Evolutionary conservation across 2,329 filamentous ascomycete species (phyloP), one percentile per base, ranked within the genome.

Genomic region (Phialemonium atrogriseum): DNA sequence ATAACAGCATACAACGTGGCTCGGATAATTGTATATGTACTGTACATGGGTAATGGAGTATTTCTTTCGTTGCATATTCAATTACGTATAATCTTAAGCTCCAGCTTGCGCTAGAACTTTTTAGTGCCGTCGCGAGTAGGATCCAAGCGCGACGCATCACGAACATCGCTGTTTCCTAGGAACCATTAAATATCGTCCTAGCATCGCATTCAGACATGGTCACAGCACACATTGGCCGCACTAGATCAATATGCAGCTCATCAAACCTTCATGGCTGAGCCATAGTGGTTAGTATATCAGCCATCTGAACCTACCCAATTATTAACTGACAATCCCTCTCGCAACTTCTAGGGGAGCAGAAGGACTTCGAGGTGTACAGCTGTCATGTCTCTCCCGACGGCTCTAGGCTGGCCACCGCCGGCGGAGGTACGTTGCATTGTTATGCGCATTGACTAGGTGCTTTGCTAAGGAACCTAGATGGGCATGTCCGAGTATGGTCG

Each of bases 281-380:
- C 89, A 95, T 66, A 87, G 85, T 62, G 88, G 81, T 84, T 64
- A 42, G 63, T 57, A 36, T n/a, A 30, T 20, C 22, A 20, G 32
- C 16, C 29, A 24, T 9, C 17, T 15, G 9, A 10, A 7, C 13
- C 29, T 23, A 17, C 11, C 10, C 15, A 15, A 24, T 18, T 31
- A 6, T 5, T 14, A 12, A 7, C 22, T n/a, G 12, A 37, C 24
- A 36, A 44, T 45, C 39, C 30, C 33, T 19, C 25, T 30, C 17
- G 10, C n/a, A 26, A 35, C 29, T 30, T 34, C 32, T 38, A 85
- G 83, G 89, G 55, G 91, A 98, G 66, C 85, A 94, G 57, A 96
- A 95, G 55, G 88, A 96, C 56, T 94, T 93, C 54, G 91, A 98
- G 62, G 89, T 96, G 44, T 98, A 96, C 66, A 94, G 86, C 63